A percentile compares a stretch with the other conserved stretches of the same genome.
Conservation (phyloP, 2,329 filamentous ascomycete genomes). For the Aspergillus spinulosporus region DNA sequence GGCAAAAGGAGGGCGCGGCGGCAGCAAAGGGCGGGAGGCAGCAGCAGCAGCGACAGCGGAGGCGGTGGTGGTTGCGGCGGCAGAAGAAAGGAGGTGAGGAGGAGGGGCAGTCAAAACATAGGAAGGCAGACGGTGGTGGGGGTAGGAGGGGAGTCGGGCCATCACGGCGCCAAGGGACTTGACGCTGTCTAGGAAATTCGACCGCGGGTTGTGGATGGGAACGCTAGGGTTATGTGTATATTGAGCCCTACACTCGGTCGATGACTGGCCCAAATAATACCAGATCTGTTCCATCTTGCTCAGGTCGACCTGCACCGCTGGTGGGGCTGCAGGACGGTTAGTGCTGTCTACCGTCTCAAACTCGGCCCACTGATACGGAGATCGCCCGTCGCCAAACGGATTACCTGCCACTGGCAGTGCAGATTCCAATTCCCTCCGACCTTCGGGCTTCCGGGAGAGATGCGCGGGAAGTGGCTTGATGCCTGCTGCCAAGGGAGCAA, state of each 20-base stretch:
- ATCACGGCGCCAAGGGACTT: slow-evolving; percentile 40
- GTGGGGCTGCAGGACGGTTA: slow-evolving; percentile 56
- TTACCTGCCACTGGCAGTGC: slow-evolving; percentile 66
- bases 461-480: slow-evolving; percentile 50
- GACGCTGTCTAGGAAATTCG: slow-evolving; percentile 53
- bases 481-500: slow-evolving; percentile 47
- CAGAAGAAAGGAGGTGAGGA: slow-evolving; percentile 22
- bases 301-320: slow-evolving; percentile 70
- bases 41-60: slow-evolving; percentile 21
- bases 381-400: slow-evolving; percentile 59
- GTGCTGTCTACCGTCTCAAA: slow-evolving; percentile 65
- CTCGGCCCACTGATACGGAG: slow-evolving; percentile 70
- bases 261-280: slow-evolving; percentile 82
- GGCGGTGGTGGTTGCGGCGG: slow-evolving; percentile 19
- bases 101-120: slow-evolving; percentile 21
- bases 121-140: slow-evolving; percentile 31
- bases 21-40: slow-evolving; percentile 33
- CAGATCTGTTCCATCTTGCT: slow-evolving; percentile 74
- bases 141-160: slow-evolving; percentile 29
- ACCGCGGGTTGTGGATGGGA: slow-evolving; percentile 48
- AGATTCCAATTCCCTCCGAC: slow-evolving; percentile 56
- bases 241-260: slow-evolving; percentile 86
- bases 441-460: slow-evolving; percentile 53
- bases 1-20: slow-evolving; percentile 37
- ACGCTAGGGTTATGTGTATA: slow-evolving; percentile 76